Conservation (phyloP, 192 early-diverging fungal species). For the Coemansia sp. region DNA sequence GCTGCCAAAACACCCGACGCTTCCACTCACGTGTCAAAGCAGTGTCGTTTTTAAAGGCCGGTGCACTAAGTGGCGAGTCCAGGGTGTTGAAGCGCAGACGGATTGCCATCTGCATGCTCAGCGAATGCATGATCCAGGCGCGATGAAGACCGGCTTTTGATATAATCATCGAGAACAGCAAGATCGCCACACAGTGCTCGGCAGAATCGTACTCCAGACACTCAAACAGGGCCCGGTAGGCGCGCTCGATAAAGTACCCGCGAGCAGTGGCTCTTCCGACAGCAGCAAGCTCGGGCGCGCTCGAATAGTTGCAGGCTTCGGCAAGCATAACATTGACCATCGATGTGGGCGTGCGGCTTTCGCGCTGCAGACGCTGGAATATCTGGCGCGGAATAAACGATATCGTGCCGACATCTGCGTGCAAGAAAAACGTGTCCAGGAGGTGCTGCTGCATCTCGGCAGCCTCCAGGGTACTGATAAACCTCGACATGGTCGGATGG, state of each 20-base stretch:
- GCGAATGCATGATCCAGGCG: constrained; percentile 54
- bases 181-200: constrained; percentile 47
- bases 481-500: background rate
- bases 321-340: constrained; percentile 51
- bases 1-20: constrained; percentile 55
- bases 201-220: constrained; percentile 52
- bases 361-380: constrained; percentile 25
- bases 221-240: constrained; percentile 42
- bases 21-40: constrained; percentile 46
- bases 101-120: constrained; percentile 54
- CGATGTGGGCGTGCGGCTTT: constrained; percentile 27
- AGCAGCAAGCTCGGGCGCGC: constrained; percentile 13
- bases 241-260: constrained; percentile 47
- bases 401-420: constrained; percentile 40
- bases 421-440: constrained; percentile 45
- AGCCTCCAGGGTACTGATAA: constrained; percentile 10
- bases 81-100: constrained; percentile 49
- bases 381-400: constrained; percentile 47
- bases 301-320: constrained; percentile 38
- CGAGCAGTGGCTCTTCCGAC: constrained; percentile 20
- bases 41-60: constrained; percentile 30
- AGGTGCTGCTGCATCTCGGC: constrained; percentile 24
- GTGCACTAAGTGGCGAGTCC: constrained; percentile 42
- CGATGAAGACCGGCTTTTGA: constrained; percentile 46
- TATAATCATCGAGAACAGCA: constrained; percentile 48